phyloP scores from a whole-genome alignment of 2,329 filamentous ascomycete species.

The Apiospora saccharicola region DNA sequence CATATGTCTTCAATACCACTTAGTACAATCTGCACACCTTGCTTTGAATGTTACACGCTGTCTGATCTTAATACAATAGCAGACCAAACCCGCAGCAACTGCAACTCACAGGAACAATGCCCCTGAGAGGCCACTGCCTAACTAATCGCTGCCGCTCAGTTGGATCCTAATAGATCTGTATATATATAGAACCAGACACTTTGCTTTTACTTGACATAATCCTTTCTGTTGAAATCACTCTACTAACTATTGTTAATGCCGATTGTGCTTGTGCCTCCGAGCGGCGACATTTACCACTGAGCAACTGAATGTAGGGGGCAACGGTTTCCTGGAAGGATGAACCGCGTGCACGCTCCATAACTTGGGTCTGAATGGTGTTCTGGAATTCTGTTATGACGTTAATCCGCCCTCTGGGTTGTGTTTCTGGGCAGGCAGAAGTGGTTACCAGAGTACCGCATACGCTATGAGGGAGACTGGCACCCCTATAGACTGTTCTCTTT shows the following conservation, averaged over 20 bases:
- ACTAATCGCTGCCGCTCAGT: too few species aligned
- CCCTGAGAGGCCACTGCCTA: too few species aligned
- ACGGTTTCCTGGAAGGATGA: not conserved
- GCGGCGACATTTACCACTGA: not conserved
- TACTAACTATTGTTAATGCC: not conserved
- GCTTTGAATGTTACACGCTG: too few species aligned
- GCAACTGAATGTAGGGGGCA: not conserved
- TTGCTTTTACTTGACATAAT: too few species aligned
- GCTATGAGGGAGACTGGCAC: not conserved
- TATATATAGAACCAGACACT: not conserved
- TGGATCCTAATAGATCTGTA: not conserved
- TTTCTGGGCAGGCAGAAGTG: not conserved
- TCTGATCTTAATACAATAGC: not conserved
- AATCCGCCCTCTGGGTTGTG: not conserved
- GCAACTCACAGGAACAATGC: too few species aligned
- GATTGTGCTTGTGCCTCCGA: not conserved
- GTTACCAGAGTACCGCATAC: not conserved
- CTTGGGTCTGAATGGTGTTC: not conserved
- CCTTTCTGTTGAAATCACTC: not conserved
- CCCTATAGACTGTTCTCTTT: not conserved
- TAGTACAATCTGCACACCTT: not conserved
- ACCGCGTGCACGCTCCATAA: too few species aligned
- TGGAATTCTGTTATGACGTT: not conserved
- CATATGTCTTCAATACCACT: not conserved
- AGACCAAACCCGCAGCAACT: too few species aligned